Percentiles rank a stretch among this genome's conserved stretches.
These are phyloP conservation scores for Gastrodia elata DNA, from an alignment of 106 monocot species.

Conservation along the genomic window DNA sequence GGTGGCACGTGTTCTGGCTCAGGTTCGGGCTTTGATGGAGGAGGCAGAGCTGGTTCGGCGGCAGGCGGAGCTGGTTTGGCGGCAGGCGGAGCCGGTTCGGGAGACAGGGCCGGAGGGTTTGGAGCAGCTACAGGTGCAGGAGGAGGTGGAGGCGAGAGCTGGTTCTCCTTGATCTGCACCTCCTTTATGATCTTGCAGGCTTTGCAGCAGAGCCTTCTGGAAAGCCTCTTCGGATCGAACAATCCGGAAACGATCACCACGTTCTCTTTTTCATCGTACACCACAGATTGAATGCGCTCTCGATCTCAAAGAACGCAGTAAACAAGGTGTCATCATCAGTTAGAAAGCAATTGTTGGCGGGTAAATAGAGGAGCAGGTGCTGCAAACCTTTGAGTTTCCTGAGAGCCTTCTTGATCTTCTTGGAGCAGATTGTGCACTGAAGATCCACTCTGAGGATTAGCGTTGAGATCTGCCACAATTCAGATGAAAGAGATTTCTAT, in stretches of 20 bases:
- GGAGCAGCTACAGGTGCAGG: background rate
- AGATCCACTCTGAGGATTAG: constrained; percentile 25
- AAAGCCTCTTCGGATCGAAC: constrained; percentile 28
- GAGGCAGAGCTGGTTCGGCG: background rate
- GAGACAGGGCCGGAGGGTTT: too few relatives aligned
- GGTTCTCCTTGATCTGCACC: constrained; percentile 20
- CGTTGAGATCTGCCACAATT: background rate
- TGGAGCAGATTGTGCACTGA: constrained; percentile 15
- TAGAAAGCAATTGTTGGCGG: background rate
- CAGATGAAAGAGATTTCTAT: background rate
- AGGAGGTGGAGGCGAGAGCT: too few relatives aligned
- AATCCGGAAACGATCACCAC: constrained; percentile 23
- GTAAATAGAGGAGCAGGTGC: background rate
- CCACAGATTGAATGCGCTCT: constrained; percentile 20
- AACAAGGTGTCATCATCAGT: background rate
- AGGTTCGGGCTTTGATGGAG: too few relatives aligned
- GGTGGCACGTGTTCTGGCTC: background rate
- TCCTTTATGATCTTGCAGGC: constrained; percentile 53
- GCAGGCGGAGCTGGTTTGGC: background rate
- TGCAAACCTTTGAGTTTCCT: constrained; percentile 22
- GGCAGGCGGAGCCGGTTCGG: background rate
- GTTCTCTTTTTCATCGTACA: constrained; percentile 39
- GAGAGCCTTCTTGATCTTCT: constrained; percentile 22
- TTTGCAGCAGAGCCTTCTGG: constrained; percentile 43
- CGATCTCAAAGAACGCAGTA: constrained; percentile 2